Base-by-base conservation (phyloP, 306 rosid genomes). In the Rosa chinensis region DNA sequence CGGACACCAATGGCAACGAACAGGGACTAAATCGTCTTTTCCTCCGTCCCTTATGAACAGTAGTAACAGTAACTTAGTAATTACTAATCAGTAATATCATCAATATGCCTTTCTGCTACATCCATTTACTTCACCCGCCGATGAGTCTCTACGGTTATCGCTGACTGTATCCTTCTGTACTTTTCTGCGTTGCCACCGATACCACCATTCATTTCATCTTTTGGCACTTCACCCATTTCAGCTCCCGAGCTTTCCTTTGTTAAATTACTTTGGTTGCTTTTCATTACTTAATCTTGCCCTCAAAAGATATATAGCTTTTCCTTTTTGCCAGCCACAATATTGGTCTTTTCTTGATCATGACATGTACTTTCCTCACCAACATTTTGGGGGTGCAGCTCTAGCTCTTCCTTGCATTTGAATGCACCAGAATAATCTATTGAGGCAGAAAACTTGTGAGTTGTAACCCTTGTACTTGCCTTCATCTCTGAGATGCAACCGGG, bases 171-270 rank as follows among this genome's bases (percentile, higher is more conserved):
- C 83, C 78, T 79, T 85, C 70, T 56, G 82, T 78, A 59, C 75
- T 85, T 89, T 86, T 83, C 80, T 88, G 73, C 80, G n/a, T n/a
- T n/a, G n/a, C 61, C 80, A 79, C 77, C 77, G 63, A 66, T 63
- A 69, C 77, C 80, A 66, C 79, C 70, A 81, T 72, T 85, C 76
- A 79, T 86, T 84, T 87, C 85, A 81, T 68, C 85, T 79, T 79
- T 78, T 74, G 64, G 63, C 50, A 47, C 75, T 69, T 82, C 80
- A 81, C 79, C 82, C 74, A 52, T 79, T 81, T 78, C 82, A 71
- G 72, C 75, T 73, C 81, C 85, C 61, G 43, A 67, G 80, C 77
- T 83, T 73, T 79, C 86, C 83, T 85, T 85, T 64, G 80, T 72
- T 39, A 84, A 81, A 69, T 75, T 72, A 80, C 77, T 63, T 59